Conservation (phyloP, 2,329 filamentous ascomycete genomes). For the Colletotrichum australisinense region DNA sequence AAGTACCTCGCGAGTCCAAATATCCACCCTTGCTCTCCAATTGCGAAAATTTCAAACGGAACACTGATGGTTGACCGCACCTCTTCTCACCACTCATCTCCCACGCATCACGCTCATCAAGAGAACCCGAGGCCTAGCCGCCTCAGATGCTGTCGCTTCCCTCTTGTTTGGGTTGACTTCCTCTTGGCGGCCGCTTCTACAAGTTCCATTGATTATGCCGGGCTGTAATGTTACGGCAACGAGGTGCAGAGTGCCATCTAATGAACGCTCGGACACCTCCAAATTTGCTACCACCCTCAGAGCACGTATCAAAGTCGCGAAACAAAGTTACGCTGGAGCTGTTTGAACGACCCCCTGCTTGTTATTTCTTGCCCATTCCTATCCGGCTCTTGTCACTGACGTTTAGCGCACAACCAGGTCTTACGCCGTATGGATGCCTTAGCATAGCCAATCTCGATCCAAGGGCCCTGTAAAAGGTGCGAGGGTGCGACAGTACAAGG, state of each 20-base stretch:
- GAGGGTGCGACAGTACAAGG: constrained; percentile 14
- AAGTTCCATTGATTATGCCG: constrained; percentile 9
- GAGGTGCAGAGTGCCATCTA: constrained; percentile 27
- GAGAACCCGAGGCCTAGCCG: neutral
- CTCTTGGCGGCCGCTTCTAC: constrained; percentile 9
- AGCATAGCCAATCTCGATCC: constrained; percentile 32
- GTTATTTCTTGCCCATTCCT: constrained; percentile 6
- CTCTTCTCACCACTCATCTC: constrained; percentile 27
- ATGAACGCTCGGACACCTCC: constrained; percentile 32
- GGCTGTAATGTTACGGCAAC: constrained; percentile 18
- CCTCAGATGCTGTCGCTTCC: constrained; percentile 10
- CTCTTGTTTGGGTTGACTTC: constrained; percentile 6
- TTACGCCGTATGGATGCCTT: constrained; percentile 7
- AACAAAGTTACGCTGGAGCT: constrained; percentile 35
- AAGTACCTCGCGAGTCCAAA: neutral
- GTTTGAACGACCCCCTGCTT: constrained; percentile 30
- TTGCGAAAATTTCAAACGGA: constrained; percentile 1
- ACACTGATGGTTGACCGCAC: neutral
- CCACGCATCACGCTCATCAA: constrained; percentile 10
- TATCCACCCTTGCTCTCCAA: neutral
- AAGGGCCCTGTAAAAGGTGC: constrained; percentile 12
- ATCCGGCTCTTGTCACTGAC: constrained; percentile 16
- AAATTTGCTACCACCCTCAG: constrained; percentile 25
- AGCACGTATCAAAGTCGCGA: constrained; percentile 29
- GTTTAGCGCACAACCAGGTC: neutral